phyloP scores from a whole-genome alignment of 495 filamentous ascomycete species.

The Hypoxylon perforatum region DNA sequence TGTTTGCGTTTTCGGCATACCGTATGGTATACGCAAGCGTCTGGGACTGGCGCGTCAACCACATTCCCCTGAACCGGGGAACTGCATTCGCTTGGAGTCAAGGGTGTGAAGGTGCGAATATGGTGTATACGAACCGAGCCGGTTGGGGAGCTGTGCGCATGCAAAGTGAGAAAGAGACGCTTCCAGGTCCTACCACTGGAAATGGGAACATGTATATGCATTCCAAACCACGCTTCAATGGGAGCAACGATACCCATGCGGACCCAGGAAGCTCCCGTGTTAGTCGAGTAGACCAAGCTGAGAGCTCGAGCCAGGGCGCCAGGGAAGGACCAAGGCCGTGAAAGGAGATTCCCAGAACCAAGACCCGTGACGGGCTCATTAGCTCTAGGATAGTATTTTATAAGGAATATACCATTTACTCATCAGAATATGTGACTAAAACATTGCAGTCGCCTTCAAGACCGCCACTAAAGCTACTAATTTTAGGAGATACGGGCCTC shows the following conservation, averaged over 20 bases:
- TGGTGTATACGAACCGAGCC: conserved; percentile 36
- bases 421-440: no score
- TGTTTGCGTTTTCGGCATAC: conserved; percentile 53
- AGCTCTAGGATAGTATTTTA: conserved; percentile 13
- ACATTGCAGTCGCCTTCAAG: no score
- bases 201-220: conserved; percentile 10
- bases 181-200: conserved; percentile 13
- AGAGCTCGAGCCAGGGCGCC: not conserved
- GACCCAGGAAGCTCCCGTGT: not conserved
- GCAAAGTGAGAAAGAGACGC: conserved; percentile 21
- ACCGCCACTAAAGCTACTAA: no score
- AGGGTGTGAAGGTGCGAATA: conserved; percentile 13
- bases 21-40: conserved; percentile 55
- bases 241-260: not conserved
- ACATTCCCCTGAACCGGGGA: conserved; percentile 50
- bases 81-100: conserved; percentile 26
- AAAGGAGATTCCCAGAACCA: not conserved
- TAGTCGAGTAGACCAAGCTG: not conserved
- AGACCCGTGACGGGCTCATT: not conserved
- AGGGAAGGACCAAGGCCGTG: not conserved
- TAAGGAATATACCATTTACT: no score
- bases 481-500: no score
- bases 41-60: conserved; percentile 57
- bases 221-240: not conserved
- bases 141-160: conserved; percentile 25